phyloP scores from a whole-genome alignment of 106 monocot species.

The Gastrodia elata region DNA sequence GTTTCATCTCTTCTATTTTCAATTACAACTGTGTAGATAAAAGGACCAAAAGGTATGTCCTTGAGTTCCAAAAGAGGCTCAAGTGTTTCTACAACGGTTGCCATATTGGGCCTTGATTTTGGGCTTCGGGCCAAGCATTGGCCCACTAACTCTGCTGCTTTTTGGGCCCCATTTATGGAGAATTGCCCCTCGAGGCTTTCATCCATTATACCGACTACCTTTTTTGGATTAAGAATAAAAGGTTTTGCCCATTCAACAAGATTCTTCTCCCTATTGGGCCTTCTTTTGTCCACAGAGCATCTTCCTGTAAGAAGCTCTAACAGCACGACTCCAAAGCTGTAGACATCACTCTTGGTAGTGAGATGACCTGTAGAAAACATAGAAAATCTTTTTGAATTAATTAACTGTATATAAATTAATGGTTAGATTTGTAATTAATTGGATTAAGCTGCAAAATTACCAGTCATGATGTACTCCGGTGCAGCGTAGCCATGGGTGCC shows the following conservation, averaged over 20 bases:
- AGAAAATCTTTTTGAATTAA: background rate
- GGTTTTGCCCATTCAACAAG: constrained; percentile 63
- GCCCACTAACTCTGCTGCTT: constrained; percentile 35
- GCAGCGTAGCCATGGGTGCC: constrained; percentile 78
- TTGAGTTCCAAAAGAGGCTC: constrained; percentile 35
- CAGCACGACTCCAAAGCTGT: constrained; percentile 83
- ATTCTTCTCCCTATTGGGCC: constrained; percentile 44
- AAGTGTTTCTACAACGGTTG: constrained; percentile 35
- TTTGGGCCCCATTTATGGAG: constrained; percentile 40
- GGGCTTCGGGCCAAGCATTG: constrained; percentile 44
- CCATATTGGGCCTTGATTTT: constrained; percentile 53
- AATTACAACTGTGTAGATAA: constrained; percentile 27
- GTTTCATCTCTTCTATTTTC: background rate
- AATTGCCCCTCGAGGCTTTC: constrained; percentile 48
- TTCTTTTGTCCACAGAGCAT: constrained; percentile 35
- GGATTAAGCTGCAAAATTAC: constrained; percentile 12
- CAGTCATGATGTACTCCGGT: constrained; percentile 79
- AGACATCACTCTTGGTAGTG: constrained; percentile 70
- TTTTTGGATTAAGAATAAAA: constrained; percentile 25
- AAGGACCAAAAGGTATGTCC: constrained; percentile 21
- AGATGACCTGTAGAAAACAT: constrained; percentile 42
- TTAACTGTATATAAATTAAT: background rate
- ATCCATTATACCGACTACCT: constrained; percentile 45
- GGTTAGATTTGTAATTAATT: background rate
- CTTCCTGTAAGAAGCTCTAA: constrained; percentile 50